Conservation (phyloP, 495 filamentous ascomycete species). For the Bathelium albidoporum region DNA sequence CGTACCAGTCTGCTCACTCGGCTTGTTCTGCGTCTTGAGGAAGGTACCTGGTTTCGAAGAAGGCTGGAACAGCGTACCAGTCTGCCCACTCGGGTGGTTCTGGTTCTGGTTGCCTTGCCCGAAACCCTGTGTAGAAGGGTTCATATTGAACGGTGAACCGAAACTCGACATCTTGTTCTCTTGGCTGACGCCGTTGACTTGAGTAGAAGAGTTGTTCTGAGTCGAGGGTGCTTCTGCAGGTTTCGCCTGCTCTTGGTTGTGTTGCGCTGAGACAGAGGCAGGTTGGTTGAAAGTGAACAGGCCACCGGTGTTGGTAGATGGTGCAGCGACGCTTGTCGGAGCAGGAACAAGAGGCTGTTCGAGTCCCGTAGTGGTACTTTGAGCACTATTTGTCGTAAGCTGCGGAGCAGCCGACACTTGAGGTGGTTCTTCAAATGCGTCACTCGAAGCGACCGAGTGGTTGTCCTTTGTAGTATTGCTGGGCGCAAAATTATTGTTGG, state of each 20-base stretch:
- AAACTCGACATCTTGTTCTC: not conserved
- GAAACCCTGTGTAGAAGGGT: not conserved
- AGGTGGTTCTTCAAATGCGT: too few relatives aligned
- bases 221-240: not conserved
- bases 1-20: not conserved
- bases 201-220: not conserved
- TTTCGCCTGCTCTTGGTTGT: not conserved
- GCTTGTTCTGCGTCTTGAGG: not conserved
- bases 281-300: not conserved
- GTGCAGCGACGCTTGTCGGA: conserved; percentile 3
- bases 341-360: too few relatives aligned
- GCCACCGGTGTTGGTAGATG: not conserved
- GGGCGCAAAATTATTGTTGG: not conserved
- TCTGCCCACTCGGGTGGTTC: not conserved
- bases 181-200: not conserved
- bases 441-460: not conserved
- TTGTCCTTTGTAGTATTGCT: not conserved
- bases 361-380: too few relatives aligned
- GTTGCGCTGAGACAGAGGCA: not conserved
- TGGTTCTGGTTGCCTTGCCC: not conserved
- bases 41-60: not conserved
- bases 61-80: not conserved
- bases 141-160: not conserved
- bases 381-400: too few relatives aligned
- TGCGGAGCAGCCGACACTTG: too few relatives aligned